Percentiles rank a stretch among this genome's conserved stretches.
These are phyloP conservation scores for Globisporangium recalcitrans DNA, from an alignment of 352 stramenopile genomes.

Conservation along the genomic window DNA sequence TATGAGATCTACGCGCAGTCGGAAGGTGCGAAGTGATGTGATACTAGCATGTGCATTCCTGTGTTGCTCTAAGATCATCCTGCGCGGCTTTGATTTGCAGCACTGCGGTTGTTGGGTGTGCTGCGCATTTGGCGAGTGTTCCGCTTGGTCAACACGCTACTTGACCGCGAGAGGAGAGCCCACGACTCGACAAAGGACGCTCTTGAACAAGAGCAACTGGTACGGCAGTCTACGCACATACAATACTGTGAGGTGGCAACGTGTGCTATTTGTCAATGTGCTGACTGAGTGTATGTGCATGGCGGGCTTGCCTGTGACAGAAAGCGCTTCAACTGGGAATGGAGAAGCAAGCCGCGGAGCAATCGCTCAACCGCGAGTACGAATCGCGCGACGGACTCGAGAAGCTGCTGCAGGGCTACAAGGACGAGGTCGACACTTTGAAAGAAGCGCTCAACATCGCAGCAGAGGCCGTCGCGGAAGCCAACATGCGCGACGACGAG, in stretches of 20 bases:
- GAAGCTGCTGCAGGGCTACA: constrained; percentile 55
- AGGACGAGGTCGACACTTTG: constrained; percentile 66
- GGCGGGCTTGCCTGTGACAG: no score
- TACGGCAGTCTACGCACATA: no score
- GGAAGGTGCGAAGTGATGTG: constrained; percentile 32
- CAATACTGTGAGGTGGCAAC: neutral
- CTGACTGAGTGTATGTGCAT: no score
- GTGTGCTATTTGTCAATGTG: no score
- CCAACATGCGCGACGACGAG: constrained; percentile 5
- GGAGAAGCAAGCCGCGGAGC: constrained; percentile 41
- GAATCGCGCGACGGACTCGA: constrained; percentile 44
- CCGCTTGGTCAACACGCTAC: constrained; percentile 41
- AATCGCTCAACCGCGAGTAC: constrained; percentile 60
- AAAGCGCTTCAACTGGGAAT: constrained; percentile 34
- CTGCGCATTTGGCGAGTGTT: constrained; percentile 59
- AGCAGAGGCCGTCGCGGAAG: constrained; percentile 47
- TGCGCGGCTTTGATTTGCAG: no score
- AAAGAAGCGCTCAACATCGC: constrained; percentile 73
- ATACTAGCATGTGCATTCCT: no score
- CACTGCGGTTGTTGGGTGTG: constrained; percentile 37
- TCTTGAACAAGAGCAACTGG: constrained; percentile 48
- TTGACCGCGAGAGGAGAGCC: constrained; percentile 39
- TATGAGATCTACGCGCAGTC: constrained; percentile 49
- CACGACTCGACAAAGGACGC: constrained; percentile 32
- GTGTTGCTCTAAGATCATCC: no score